These are phyloP conservation scores for Dactylonectria estremocensis DNA, from an alignment of 2,329 filamentous ascomycete species.

Conservation along the genomic window DNA sequence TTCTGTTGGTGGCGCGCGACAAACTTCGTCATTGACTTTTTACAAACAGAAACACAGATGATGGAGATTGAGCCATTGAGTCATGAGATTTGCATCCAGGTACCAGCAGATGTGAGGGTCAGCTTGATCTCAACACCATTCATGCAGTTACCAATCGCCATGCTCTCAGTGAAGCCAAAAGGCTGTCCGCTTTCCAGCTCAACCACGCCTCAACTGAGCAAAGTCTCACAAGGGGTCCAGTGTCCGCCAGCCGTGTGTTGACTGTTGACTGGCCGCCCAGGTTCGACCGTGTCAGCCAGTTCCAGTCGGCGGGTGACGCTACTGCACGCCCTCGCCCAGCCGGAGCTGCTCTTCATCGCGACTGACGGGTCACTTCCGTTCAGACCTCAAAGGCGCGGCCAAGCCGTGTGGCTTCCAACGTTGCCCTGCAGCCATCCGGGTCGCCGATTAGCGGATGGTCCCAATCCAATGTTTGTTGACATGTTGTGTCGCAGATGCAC, in stretches of 20 bases:
- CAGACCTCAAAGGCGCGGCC: slow-evolving; percentile 2
- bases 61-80: background rate
- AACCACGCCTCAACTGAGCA: slow-evolving; percentile 20
- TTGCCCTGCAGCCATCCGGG: background rate
- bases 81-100: slow-evolving; percentile 3
- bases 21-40: background rate
- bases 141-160: background rate
- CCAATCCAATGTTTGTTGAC: slow-evolving; percentile 30
- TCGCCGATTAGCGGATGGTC: slow-evolving; percentile 12
- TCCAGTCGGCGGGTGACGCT: slow-evolving; percentile 40
- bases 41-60: background rate
- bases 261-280: slow-evolving; percentile 39
- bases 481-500: slow-evolving; percentile 28
- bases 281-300: slow-evolving; percentile 24
- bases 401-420: background rate
- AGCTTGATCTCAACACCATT: slow-evolving; percentile 2
- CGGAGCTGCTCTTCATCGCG: slow-evolving; percentile 26
- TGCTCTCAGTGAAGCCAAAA: slow-evolving; percentile 3
- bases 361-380: slow-evolving; percentile 7
- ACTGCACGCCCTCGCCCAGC: slow-evolving; percentile 36
- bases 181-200: slow-evolving; percentile 28
- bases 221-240: slow-evolving; percentile 29
- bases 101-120: slow-evolving; percentile 8
- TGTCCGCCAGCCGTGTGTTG: slow-evolving; percentile 45
- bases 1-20: background rate